Conservation (phyloP, 2,329 filamentous ascomycete species). For the Paracoccidioides brasiliensis region DNA sequence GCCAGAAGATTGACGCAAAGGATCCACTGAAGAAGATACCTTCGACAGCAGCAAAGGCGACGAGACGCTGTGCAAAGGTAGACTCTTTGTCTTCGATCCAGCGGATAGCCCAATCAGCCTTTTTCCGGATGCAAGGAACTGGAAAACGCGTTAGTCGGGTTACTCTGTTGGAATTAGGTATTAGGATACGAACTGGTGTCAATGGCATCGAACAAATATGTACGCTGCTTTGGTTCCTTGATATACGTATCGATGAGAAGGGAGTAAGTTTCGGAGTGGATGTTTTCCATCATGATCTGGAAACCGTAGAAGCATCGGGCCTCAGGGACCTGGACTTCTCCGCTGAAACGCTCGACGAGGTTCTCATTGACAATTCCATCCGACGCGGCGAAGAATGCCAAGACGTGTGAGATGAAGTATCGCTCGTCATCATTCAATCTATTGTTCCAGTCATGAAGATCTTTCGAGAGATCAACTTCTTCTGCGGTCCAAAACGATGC, state of each 20-base stretch:
- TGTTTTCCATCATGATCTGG: constrained; percentile 99
- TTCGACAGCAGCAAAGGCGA: constrained; percentile 95
- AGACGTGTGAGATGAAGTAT: constrained; percentile 96
- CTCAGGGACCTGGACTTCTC: constrained; percentile 92
- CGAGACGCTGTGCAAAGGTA: constrained; percentile 86
- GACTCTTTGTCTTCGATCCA: constrained; percentile 94
- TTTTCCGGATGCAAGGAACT: constrained; percentile 95
- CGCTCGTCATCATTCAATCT: constrained; percentile 91
- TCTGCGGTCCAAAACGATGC: constrained; percentile 99
- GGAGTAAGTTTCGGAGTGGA: constrained; percentile 98
- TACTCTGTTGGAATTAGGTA: not conserved
- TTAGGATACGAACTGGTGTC: constrained; percentile 65
- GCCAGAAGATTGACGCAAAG: constrained; percentile 98
- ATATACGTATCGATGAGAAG: constrained; percentile 98
- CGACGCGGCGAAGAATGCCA: constrained; percentile 97
- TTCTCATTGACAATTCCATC: constrained; percentile 99
- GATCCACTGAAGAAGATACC: constrained; percentile 99
- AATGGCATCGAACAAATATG: constrained; percentile 94
- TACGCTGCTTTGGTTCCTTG: constrained; percentile 88
- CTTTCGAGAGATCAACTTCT: constrained; percentile 98
- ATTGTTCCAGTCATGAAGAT: constrained; percentile 99
- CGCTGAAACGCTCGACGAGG: constrained; percentile 92
- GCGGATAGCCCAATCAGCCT: constrained; percentile 91
- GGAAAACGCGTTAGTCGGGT: constrained; percentile 16
- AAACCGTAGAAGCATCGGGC: constrained; percentile 99